Conservation (phyloP, 2,329 filamentous ascomycete genomes). For the Lecanicillium sp. region DNA sequence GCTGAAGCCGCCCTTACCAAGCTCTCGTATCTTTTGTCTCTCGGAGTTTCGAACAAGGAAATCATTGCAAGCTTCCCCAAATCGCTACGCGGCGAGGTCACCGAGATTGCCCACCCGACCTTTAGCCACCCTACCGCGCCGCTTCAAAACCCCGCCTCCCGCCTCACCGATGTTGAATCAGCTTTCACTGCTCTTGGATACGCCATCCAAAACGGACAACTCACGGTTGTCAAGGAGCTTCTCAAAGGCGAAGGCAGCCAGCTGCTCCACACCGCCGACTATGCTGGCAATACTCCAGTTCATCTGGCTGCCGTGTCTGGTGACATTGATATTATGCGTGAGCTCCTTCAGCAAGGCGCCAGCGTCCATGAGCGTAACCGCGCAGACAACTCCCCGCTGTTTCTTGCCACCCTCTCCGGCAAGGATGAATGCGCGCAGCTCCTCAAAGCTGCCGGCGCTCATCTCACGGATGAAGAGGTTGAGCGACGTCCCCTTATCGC, state of each 20-base stretch:
- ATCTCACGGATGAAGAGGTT: conserved; percentile 42
- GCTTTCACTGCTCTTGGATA: conserved; percentile 67
- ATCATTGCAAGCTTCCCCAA: conserved; percentile 66
- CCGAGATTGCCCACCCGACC: conserved; percentile 63
- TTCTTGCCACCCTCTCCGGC: conserved; percentile 54
- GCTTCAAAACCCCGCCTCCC: conserved; percentile 35
- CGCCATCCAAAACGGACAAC: conserved; percentile 66
- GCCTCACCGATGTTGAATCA: conserved; percentile 46
- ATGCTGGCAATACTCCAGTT: conserved; percentile 69
- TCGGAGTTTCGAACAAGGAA: conserved; percentile 55
- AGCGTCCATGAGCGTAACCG: conserved; percentile 61
- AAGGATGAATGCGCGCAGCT: conserved; percentile 48
- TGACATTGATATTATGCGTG: conserved; percentile 48
- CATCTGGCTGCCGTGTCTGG: conserved; percentile 53
- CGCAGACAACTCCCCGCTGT: conserved; percentile 61
- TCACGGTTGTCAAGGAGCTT: conserved; percentile 59
- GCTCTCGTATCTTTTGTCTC: conserved; percentile 74
- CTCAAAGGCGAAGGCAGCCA: conserved; percentile 58
- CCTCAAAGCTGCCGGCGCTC: conserved; percentile 53
- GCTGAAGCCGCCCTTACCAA: conserved; percentile 89
- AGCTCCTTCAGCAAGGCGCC: conserved; percentile 55
- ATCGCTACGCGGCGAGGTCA: conserved; percentile 79
- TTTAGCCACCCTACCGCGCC: conserved; percentile 67
- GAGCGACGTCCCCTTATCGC: conserved; percentile 22
- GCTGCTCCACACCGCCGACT: conserved; percentile 70